Percentiles rank a stretch among this genome's conserved stretches.
Conservation (phyloP, 169 alveolate genomes). For the Eimeria mitis region DNA sequence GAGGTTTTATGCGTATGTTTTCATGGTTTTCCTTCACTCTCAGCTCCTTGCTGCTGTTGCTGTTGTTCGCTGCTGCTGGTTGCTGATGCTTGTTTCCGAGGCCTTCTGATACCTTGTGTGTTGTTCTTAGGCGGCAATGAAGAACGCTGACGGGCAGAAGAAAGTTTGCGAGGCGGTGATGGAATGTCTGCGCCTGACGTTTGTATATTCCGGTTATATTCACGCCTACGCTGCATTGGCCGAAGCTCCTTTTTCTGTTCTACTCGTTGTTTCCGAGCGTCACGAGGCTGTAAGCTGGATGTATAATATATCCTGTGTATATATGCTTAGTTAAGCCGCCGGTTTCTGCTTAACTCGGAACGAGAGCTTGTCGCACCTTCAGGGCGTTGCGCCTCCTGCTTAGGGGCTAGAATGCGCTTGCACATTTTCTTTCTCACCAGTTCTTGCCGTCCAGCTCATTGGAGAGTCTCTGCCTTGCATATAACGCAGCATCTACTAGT, state of each 20-base stretch:
- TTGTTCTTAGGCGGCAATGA: conserved; percentile 35
- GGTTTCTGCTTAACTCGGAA: neutral
- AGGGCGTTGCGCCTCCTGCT: neutral
- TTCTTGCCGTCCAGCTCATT: neutral
- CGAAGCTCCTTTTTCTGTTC: conserved; percentile 1
- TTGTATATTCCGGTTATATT: conserved; percentile 36
- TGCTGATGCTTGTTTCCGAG: neutral
- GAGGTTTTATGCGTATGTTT: neutral
- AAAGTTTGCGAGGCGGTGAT: conserved; percentile 74
- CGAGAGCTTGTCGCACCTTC: neutral
- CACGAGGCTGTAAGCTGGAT: conserved; percentile 39
- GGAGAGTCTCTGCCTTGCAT: neutral
- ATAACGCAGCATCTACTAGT: neutral
- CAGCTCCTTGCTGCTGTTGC: neutral
- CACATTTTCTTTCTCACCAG: neutral
- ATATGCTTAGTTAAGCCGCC: neutral
- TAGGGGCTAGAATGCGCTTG: neutral
- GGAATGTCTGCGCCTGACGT: conserved; percentile 61
- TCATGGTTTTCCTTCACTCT: neutral
- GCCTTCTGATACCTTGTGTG: neutral
- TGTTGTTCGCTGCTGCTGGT: neutral
- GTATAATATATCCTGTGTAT: neutral
- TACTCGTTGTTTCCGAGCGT: conserved; percentile 52
- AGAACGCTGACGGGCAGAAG: conserved; percentile 44
- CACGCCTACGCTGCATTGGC: conserved; percentile 33